Percentiles rank a stretch among this genome's conserved stretches.
Evolutionary conservation across 164 flowering plant genomes (phyloP).

Genomic region (Stephania cephalantha): DNA sequence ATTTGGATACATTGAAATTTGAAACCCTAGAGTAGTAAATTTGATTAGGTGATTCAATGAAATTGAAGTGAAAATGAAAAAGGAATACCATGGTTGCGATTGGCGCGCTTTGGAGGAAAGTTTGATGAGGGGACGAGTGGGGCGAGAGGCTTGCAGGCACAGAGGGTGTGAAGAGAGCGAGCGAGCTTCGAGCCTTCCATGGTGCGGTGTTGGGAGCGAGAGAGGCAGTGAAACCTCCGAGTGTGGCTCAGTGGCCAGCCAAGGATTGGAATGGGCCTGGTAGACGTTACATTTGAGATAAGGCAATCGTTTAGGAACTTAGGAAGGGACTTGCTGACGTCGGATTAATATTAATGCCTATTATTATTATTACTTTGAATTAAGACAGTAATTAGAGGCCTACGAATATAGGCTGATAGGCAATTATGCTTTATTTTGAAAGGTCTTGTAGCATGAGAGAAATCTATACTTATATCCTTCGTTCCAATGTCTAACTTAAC

Average conservation of each 20-base stretch:
- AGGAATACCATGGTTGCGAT: slow-evolving; percentile 14
- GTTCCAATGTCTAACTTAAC: too few relatives aligned
- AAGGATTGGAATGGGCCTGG: slow-evolving; percentile 3
- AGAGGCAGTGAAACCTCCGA: background rate
- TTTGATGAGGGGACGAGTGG: slow-evolving; percentile 20
- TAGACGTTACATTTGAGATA: slow-evolving; percentile 17
- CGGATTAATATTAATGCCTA: too few relatives aligned
- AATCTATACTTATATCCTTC: too few relatives aligned
- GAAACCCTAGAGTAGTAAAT: background rate
- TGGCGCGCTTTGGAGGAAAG: slow-evolving; percentile 15
- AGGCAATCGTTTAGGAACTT: slow-evolving; percentile 18
- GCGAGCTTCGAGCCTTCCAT: slow-evolving; percentile 40
- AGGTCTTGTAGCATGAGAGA: too few relatives aligned
- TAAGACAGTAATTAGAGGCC: too few relatives aligned
- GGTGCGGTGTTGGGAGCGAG: slow-evolving; percentile 21
- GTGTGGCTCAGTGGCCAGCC: slow-evolving; percentile 1
- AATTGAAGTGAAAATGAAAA: slow-evolving; percentile 1
- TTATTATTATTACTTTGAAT: too few relatives aligned
- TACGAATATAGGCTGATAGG: too few relatives aligned
- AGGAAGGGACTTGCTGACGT: background rate
- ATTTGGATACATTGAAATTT: background rate
- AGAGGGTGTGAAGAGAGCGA: slow-evolving; percentile 13
- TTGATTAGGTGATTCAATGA: background rate
- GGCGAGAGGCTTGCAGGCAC: slow-evolving; percentile 20
- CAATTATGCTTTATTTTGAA: too few relatives aligned